These are phyloP conservation scores for Plasmodium adleri DNA, from an alignment of 169 alveolate species.

Conservation along the genomic window DNA sequence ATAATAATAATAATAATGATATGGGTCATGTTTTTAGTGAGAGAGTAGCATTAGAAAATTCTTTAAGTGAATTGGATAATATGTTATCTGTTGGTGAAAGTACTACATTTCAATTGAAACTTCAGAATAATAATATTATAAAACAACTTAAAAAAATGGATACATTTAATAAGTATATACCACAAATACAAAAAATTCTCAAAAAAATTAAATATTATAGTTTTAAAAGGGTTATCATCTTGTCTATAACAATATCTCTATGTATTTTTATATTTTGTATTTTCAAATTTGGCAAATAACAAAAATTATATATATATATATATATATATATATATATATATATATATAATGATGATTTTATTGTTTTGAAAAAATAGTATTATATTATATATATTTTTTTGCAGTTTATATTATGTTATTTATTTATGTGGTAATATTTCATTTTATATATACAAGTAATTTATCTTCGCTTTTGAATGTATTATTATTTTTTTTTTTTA, in stretches of 20 bases:
- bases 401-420: too few relatives aligned
- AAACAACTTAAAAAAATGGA: conserved; percentile 53
- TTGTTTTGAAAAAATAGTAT: too few relatives aligned
- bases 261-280: conserved; percentile 65
- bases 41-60: conserved; percentile 50
- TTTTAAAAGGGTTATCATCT: conserved; percentile 20
- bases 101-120: conserved; percentile 33
- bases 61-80: conserved; percentile 55
- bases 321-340: background rate
- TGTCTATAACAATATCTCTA: conserved; percentile 26
- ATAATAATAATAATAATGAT: conserved; percentile 6
- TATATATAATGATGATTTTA: background rate
- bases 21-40: conserved; percentile 57
- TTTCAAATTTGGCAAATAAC: conserved; percentile 4
- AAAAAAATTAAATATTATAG: conserved; percentile 50
- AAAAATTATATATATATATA: conserved; percentile 32
- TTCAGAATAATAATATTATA: conserved; percentile 37
- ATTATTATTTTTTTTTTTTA: too few relatives aligned
- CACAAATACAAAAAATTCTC: conserved; percentile 61
- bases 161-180: conserved; percentile 23
- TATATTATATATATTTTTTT: too few relatives aligned
- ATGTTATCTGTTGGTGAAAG: conserved; percentile 38
- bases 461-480: too few relatives aligned
- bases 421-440: too few relatives aligned
- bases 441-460: too few relatives aligned